Conservation (phyloP, 164 flowering plant species). For the Liriodendron chinense region DNA sequence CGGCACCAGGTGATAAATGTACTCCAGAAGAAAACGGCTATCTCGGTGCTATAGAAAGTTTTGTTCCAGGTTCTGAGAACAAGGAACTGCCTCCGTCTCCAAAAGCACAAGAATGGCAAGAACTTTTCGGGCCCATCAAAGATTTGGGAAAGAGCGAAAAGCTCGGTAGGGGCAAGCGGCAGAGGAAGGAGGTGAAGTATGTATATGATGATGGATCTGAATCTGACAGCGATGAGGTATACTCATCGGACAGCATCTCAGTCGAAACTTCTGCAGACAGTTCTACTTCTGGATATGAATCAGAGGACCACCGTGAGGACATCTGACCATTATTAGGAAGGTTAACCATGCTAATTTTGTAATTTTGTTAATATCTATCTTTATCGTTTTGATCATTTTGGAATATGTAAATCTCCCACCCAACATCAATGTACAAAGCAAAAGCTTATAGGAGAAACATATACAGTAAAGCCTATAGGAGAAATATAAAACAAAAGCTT, state of each 20-base stretch:
- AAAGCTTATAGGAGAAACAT: no score
- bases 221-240: constrained; percentile 6
- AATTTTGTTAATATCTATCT: no score
- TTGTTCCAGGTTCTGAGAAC: not conserved
- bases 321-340: no score
- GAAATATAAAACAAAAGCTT: no score
- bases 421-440: no score
- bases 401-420: no score
- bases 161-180: constrained; percentile 12
- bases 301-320: no score
- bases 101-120: constrained; percentile 5
- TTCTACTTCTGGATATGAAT: no score
- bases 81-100: constrained; percentile 1
- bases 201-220: constrained; percentile 1
- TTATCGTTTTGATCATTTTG: no score
- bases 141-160: not conserved
- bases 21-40: constrained; percentile 6
- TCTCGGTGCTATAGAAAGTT: constrained; percentile 12
- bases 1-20: constrained; percentile 2
- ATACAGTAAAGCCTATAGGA: no score
- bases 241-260: not conserved
- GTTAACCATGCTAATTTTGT: no score
- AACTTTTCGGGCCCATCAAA: not conserved
- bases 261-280: not conserved
- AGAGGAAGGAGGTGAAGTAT: constrained; percentile 7